These are phyloP conservation scores for Rugiboletus extremiorientalis DNA, from an alignment of 1,284 basidiomycete species.

Conservation along the genomic window DNA sequence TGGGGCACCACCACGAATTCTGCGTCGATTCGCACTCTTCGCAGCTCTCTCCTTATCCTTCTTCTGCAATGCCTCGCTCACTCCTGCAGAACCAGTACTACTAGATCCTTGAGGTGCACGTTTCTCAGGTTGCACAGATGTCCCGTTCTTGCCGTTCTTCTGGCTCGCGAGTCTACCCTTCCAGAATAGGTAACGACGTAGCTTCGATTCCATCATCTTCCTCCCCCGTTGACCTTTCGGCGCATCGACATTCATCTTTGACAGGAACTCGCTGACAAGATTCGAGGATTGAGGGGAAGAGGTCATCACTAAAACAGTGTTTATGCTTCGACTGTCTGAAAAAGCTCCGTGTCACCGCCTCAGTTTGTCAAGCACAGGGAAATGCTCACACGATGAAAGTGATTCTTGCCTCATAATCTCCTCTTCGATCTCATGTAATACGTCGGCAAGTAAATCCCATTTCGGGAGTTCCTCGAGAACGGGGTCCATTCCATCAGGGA, in stretches of 20 bases:
- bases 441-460: slow-evolving; percentile 85
- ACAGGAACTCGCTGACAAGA: slow-evolving; percentile 78
- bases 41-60: slow-evolving; percentile 67
- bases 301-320: slow-evolving; percentile 89
- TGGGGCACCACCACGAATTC: slow-evolving; percentile 67
- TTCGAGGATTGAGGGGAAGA: slow-evolving; percentile 76
- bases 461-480: slow-evolving; percentile 95
- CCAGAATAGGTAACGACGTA: slow-evolving; percentile 80
- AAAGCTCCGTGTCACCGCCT: neutral
- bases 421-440: slow-evolving; percentile 90
- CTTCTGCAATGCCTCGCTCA: slow-evolving; percentile 72
- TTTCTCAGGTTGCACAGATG: slow-evolving; percentile 1
- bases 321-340: slow-evolving; percentile 58
- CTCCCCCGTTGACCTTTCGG: slow-evolving; percentile 61
- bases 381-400: slow-evolving; percentile 32
- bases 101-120: slow-evolving; percentile 2
- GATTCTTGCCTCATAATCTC: slow-evolving; percentile 71
- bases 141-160: slow-evolving; percentile 15
- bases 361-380: slow-evolving; percentile 15
- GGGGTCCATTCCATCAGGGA: slow-evolving; percentile 81
- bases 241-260: slow-evolving; percentile 55
- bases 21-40: slow-evolving; percentile 52
- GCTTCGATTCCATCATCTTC: slow-evolving; percentile 76
- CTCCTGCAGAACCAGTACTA: slow-evolving; percentile 2
- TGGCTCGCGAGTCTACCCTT: slow-evolving; percentile 56